phyloP scores from a whole-genome alignment of 208 protist species.

The Leishmania gerbilli region DNA sequence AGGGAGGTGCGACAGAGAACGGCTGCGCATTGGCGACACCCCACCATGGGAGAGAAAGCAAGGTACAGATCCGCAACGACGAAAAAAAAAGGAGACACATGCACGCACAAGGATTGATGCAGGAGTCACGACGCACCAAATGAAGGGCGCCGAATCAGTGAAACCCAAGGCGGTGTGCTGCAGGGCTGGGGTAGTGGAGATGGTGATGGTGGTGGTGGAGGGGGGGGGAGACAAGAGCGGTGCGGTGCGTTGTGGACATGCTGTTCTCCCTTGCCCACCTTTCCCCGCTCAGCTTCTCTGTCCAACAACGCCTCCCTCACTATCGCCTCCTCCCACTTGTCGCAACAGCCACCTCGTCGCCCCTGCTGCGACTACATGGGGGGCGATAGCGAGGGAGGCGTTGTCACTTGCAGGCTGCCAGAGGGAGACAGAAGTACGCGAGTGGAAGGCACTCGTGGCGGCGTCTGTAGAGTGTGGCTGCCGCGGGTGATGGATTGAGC shows the following conservation, averaged over 20 bases:
- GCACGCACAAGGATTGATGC: background rate
- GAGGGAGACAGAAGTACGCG: conserved; percentile 23
- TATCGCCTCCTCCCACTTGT: background rate
- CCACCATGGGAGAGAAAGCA: background rate
- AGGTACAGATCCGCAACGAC: background rate
- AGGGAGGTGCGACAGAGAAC: background rate
- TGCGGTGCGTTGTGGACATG: background rate
- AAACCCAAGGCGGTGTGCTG: background rate
- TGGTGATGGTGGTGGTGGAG: background rate
- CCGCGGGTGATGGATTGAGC: conserved; percentile 17
- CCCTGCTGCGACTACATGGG: background rate
- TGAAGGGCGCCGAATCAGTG: background rate
- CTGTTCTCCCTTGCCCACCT: background rate
- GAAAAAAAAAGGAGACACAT: background rate
- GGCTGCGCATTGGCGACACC: background rate
- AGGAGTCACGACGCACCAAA: background rate
- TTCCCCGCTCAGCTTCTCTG: background rate
- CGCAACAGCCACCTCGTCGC: background rate
- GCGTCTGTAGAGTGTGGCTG: conserved; percentile 1
- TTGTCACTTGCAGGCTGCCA: conserved; percentile 24
- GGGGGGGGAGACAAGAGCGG: background rate
- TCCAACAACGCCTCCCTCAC: background rate
- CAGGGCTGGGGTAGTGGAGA: background rate
- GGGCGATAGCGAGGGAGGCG: conserved; percentile 10
- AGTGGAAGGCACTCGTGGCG: conserved; percentile 22